Evolutionary conservation across 129 eudicot genomes (phyloP), one percentile per base, ranked within the genome.

Genomic region (Artemisia annua): DNA sequence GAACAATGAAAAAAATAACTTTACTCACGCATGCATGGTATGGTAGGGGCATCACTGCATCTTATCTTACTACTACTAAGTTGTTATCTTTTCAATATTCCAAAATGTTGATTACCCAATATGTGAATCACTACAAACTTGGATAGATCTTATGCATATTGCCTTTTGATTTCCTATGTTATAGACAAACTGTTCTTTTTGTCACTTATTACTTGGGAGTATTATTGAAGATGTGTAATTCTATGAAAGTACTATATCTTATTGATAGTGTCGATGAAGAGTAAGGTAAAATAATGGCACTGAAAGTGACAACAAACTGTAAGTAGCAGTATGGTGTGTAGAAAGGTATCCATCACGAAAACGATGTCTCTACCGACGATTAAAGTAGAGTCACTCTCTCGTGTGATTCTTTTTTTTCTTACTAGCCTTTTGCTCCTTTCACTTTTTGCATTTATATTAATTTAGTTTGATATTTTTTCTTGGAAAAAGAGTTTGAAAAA

Each of bases 321-420:
- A 17, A 48, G 77, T 22, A 73, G 67, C 80, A 67, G 59, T 57
- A 22, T 53, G 59, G 56, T 19, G 59, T 46, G n/a, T 75, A 12
- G 59, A 72, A 7, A 32, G 49, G 69, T 73, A 39, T 61, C 78
- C 71, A 50, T 74, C 78, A 64, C 44, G 74, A 75, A 46, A 75
- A 56, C 80, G 80, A 75, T 71, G 60, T 14, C 50, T 55, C 74
- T n/a, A n/a, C n/a, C n/a, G n/a, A n/a, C n/a, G n/a, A n/a, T n/a
- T n/a, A n/a, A n/a, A n/a, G n/a, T n/a, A n/a, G n/a, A n/a, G 76
- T 72, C 76, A 46, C 22, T 0, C 28, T 58, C 48, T 72, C 76
- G n/a, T 59, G 10, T 10, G 24, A 59, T 72, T 67, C 78, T 28
- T 73, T 14, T 60, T n/a, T 73, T 48, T 62, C 50, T 66, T 75